phyloP scores from a whole-genome alignment of 2,329 filamentous ascomycete genomes.

The Graphiopsis chlorocephala region DNA sequence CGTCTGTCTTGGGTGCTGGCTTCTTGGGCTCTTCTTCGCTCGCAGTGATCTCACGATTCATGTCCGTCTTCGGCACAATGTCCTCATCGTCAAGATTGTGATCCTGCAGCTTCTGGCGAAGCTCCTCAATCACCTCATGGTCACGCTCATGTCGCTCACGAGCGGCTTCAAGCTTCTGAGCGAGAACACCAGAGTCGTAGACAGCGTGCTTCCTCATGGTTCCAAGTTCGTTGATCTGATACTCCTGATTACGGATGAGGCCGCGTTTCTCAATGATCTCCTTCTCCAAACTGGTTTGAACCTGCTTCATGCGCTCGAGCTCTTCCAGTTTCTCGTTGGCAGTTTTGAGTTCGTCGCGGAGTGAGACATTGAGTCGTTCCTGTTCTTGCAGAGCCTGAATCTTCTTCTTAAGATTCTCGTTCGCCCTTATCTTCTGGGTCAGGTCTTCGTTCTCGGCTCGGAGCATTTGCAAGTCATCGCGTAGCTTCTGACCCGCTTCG shows the following conservation, averaged over 20 bases:
- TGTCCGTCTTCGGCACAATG: conserved; percentile 18
- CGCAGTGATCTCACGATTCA: conserved; percentile 20
- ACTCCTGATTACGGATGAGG: conserved; percentile 50
- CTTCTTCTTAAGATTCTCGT: conserved; percentile 54
- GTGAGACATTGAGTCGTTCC: conserved; percentile 41
- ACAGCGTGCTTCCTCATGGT: conserved; percentile 47
- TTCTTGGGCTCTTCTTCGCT: conserved; percentile 18
- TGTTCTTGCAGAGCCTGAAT: conserved; percentile 50
- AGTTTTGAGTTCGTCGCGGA: conserved; percentile 46
- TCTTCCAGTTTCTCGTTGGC: conserved; percentile 45
- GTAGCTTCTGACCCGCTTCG: conserved; percentile 48
- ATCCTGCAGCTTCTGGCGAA: conserved; percentile 46
- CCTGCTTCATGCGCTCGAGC: conserved; percentile 44
- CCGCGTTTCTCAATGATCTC: conserved; percentile 52
- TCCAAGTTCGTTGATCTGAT: conserved; percentile 52
- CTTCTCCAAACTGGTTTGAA: conserved; percentile 46
- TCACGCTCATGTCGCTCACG: conserved; percentile 48
- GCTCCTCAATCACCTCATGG: conserved; percentile 47
- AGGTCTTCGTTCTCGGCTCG: conserved; percentile 50
- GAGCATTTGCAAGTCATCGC: conserved; percentile 50
- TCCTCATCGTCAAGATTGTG: conserved; percentile 34
- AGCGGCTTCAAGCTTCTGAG: conserved; percentile 48
- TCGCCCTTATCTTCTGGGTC: conserved; percentile 48
- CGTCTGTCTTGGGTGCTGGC: conserved; percentile 19
- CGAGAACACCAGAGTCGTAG: conserved; percentile 46